Evolutionary conservation across 148 eudicot genomes (phyloP).

Genomic region (Amaranthus cruentus): DNA sequence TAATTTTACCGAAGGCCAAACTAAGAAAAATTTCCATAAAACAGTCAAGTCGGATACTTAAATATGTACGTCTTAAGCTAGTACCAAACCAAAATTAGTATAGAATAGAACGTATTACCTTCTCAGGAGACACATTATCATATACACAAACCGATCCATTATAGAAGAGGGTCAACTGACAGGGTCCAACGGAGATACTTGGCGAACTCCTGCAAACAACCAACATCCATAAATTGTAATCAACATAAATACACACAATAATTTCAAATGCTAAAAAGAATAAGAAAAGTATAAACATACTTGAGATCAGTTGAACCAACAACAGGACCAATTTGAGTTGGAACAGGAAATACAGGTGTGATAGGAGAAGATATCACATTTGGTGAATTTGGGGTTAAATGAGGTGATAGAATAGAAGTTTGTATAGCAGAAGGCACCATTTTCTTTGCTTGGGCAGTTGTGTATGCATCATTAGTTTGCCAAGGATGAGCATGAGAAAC

Average conservation of each 20-base stretch:
- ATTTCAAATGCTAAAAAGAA: background rate
- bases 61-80: too few relatives aligned
- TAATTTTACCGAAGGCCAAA: too few relatives aligned
- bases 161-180: slow-evolving; percentile 78
- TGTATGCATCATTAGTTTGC: slow-evolving; percentile 24
- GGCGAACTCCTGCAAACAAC: slow-evolving; percentile 36
- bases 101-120: slow-evolving; percentile 29
- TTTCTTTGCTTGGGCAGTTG: slow-evolving; percentile 24
- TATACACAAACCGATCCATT: slow-evolving; percentile 72
- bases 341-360: slow-evolving; percentile 13
- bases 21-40: too few relatives aligned
- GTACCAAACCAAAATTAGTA: too few relatives aligned
- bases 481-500: slow-evolving; percentile 25
- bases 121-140: slow-evolving; percentile 65
- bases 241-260: background rate
- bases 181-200: slow-evolving; percentile 37
- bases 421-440: slow-evolving; percentile 22
- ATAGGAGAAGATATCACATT: slow-evolving; percentile 12
- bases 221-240: slow-evolving; percentile 2
- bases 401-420: slow-evolving; percentile 19
- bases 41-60: too few relatives aligned
- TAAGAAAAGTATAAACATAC: slow-evolving; percentile 22
- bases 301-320: slow-evolving; percentile 72
- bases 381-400: slow-evolving; percentile 19
- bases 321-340: slow-evolving; percentile 28